Evolutionary conservation across 371 early-diverging fungal genomes (phyloP).

Genomic region (Globomyces sp.): DNA sequence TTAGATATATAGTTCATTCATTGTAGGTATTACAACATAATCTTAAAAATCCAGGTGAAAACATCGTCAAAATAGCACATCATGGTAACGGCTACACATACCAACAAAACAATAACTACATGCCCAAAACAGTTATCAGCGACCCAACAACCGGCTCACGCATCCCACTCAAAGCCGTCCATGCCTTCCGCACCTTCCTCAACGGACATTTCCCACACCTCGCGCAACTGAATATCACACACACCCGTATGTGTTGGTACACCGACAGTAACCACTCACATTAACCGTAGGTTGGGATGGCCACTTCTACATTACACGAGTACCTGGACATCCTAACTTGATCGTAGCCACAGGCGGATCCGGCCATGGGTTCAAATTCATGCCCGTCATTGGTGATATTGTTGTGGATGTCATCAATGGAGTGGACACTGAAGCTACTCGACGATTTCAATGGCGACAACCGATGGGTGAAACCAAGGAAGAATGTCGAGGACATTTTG

Average conservation of each 20-base stretch:
- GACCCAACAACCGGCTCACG: not conserved
- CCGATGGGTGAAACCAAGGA: not conserved
- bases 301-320: conserved; percentile 30
- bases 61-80: conserved; percentile 51
- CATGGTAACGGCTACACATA: conserved; percentile 48
- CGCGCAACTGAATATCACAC: conserved; percentile 18
- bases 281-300: conserved; percentile 22
- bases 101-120: conserved; percentile 16
- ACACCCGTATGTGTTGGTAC: conserved; percentile 41
- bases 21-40: too few relatives aligned
- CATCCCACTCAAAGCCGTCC: conserved; percentile 22
- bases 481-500: too few relatives aligned
- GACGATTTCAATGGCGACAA: conserved; percentile 6
- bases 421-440: not conserved
- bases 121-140: conserved; percentile 12
- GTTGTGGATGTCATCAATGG: conserved; percentile 8
- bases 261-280: conserved; percentile 17
- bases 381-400: conserved; percentile 9
- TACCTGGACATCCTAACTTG: conserved; percentile 20
- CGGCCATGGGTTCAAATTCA: conserved; percentile 42
- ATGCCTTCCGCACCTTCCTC: conserved; percentile 21
- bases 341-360: conserved; percentile 40
- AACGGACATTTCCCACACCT: conserved; percentile 22
- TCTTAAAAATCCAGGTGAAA: too few relatives aligned
- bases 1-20: too few relatives aligned